Base-by-base conservation (phyloP, 2,329 filamentous ascomycete species). In the Fusarium torulosum region DNA sequence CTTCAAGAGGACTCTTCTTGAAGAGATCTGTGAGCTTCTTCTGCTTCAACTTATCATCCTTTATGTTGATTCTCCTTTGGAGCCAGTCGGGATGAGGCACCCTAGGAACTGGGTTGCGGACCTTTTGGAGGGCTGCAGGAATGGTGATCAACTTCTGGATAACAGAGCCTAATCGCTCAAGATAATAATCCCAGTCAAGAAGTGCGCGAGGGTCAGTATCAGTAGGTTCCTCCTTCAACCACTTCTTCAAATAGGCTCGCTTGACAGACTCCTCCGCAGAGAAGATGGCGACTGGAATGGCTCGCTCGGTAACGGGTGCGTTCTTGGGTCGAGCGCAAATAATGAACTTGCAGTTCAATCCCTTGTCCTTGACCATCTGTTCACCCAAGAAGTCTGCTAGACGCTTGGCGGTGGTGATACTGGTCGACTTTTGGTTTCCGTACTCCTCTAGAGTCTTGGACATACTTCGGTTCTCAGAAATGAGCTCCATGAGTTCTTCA, bases 71-170 rank as follows among this genome's bases (percentile, higher is more conserved):
- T 53, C 95, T 87, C 60, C 93, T 89, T 74, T 97, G 94, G 33
- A 99, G 86, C 96, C 96, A 99, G 54, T 99, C 96, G 0, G 96
- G 96, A 79, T 99, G 96, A 8, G 92, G 85, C 14, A 99, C 93
- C 68, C 96, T 86, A 15, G 96, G 96, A 2, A 98, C 95, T 0
- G 96, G 96, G 74, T 99, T 99, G 54, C 90, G 88, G 55, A 99
- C 86, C 79, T 97, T 98, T 77, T 99, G 96, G 50, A 99, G 84
- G 4, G 96, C 96, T 17, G 96, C 96, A 4, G 96, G 96, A 70
- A 99, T 99, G 2, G 96, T 99, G 76, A 99, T 97, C 55, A 99
- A 87, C 78, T 99, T 99, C 80, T 99, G 96, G 51, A 99, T 96
- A 55, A 99, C 96, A 1, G 95, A 98, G 1, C 94, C 95, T 20